Evolutionary conservation across 495 filamentous ascomycete genomes (phyloP).

Genomic region (Neurospora sp.): DNA sequence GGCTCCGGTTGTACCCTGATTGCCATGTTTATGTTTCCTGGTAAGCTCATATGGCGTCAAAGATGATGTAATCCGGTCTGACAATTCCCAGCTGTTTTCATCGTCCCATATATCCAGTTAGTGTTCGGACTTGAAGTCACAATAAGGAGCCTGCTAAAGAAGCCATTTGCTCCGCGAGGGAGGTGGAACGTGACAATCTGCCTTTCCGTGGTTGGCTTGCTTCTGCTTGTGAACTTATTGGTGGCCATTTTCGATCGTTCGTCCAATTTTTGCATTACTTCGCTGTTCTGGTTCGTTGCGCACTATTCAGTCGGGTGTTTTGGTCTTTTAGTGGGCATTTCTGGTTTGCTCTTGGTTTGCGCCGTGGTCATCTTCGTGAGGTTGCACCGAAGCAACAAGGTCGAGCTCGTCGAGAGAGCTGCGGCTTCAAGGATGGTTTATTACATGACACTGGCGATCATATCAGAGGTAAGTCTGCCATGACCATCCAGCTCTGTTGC

Average conservation of each 20-base stretch:
- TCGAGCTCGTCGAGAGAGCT: slow-evolving; percentile 31
- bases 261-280: slow-evolving; percentile 32
- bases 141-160: slow-evolving; percentile 27
- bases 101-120: slow-evolving; percentile 38
- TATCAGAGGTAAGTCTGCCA: slow-evolving; percentile 29
- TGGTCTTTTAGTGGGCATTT: slow-evolving; percentile 25
- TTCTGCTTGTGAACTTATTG: slow-evolving; percentile 30
- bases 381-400: slow-evolving; percentile 28
- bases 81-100: slow-evolving; percentile 32
- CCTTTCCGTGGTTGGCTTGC: slow-evolving; percentile 26
- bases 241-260: slow-evolving; percentile 32
- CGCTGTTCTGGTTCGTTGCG: slow-evolving; percentile 42
- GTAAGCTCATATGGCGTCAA: slow-evolving; percentile 19
- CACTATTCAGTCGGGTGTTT: slow-evolving; percentile 34
- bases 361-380: slow-evolving; percentile 25
- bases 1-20: slow-evolving; percentile 29
- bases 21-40: slow-evolving; percentile 37
- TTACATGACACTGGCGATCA: slow-evolving; percentile 29
- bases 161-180: slow-evolving; percentile 29
- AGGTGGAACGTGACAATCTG: slow-evolving; percentile 36
- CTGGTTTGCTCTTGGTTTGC: slow-evolving; percentile 20
- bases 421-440: slow-evolving; percentile 40
- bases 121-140: slow-evolving; percentile 35
- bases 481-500: neutral
- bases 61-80: neutral